A percentile compares a stretch with the other conserved stretches of the same genome.
Evolutionary conservation across 768 basidiomycete genomes (phyloP).

Genomic region (Clitopilus passeckerianus): DNA sequence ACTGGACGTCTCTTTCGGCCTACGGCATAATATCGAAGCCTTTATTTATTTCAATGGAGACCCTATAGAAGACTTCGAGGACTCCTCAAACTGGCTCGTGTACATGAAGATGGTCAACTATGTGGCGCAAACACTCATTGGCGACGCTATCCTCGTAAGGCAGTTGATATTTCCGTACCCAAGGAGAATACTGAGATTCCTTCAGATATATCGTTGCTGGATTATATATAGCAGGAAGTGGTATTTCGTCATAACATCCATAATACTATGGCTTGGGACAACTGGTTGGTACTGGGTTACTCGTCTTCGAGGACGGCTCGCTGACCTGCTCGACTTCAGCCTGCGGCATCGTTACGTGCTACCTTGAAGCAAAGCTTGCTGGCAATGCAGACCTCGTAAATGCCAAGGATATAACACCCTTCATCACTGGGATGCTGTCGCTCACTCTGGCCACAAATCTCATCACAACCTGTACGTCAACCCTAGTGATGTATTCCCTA

Average conservation of each 20-base stretch:
- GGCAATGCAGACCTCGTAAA: constrained; percentile 20
- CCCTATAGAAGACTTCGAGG: constrained; percentile 25
- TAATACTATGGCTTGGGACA: constrained; percentile 29
- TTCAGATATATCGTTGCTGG: constrained; percentile 33
- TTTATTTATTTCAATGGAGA: constrained; percentile 30
- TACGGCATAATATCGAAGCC: constrained; percentile 35
- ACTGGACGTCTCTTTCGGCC: constrained; percentile 34
- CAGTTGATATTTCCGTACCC: neutral
- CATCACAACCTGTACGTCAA: constrained; percentile 28
- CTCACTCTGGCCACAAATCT: constrained; percentile 31
- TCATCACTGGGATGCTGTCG: constrained; percentile 30
- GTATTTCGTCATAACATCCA: constrained; percentile 22
- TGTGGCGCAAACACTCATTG: constrained; percentile 36
- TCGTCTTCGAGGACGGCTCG: neutral
- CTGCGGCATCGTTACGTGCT: constrained; percentile 27
- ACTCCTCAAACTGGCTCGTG: constrained; percentile 33
- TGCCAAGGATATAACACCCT: constrained; percentile 23
- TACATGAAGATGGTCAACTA: constrained; percentile 37
- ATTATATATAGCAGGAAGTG: constrained; percentile 26
- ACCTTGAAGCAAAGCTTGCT: constrained; percentile 24
- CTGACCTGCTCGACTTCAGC: constrained; percentile 13
- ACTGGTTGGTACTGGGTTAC: constrained; percentile 18
- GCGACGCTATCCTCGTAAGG: constrained; percentile 36
- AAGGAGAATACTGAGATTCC: neutral
- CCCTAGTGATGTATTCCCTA: neutral